phyloP scores from a whole-genome alignment of 2,329 filamentous ascomycete genomes.

The Aureobasidium sp. region DNA sequence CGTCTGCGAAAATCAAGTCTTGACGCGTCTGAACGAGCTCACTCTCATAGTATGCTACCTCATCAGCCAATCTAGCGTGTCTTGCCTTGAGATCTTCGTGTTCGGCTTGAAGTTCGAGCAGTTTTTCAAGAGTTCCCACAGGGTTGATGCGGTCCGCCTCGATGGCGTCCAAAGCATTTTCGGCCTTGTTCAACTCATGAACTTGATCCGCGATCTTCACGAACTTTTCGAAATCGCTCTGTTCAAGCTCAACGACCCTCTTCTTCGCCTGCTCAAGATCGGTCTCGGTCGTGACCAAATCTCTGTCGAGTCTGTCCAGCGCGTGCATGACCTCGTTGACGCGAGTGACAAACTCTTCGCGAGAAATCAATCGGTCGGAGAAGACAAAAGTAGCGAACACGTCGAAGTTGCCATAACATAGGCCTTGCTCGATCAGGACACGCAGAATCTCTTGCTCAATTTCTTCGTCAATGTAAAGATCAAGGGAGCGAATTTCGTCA shows the following conservation, averaged over 20 bases:
- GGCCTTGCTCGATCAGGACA: not conserved
- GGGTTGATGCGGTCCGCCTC: not conserved
- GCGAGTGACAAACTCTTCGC: not conserved
- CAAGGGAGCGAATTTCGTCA: not conserved
- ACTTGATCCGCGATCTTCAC: not conserved
- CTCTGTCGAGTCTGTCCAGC: not conserved
- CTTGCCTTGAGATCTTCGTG: not conserved
- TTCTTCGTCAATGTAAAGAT: not conserved
- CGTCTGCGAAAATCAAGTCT: not conserved
- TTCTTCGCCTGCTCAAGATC: not conserved
- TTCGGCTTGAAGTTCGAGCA: not conserved
- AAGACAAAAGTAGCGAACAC: constrained; percentile 11
- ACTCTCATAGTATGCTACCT: not conserved
- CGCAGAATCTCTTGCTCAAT: not conserved
- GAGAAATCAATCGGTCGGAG: not conserved
- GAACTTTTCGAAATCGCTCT: not conserved
- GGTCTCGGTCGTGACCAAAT: not conserved
- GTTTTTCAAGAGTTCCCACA: not conserved
- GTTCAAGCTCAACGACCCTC: not conserved
- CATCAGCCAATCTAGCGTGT: not conserved
- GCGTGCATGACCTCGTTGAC: not conserved
- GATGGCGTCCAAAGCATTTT: not conserved
- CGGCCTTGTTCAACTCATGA: not conserved
- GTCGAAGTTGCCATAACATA: constrained; percentile 12
- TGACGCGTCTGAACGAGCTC: not conserved